phyloP scores from a whole-genome alignment of 2,329 filamentous ascomycete species.

The Beauveria rudraprayagi region DNA sequence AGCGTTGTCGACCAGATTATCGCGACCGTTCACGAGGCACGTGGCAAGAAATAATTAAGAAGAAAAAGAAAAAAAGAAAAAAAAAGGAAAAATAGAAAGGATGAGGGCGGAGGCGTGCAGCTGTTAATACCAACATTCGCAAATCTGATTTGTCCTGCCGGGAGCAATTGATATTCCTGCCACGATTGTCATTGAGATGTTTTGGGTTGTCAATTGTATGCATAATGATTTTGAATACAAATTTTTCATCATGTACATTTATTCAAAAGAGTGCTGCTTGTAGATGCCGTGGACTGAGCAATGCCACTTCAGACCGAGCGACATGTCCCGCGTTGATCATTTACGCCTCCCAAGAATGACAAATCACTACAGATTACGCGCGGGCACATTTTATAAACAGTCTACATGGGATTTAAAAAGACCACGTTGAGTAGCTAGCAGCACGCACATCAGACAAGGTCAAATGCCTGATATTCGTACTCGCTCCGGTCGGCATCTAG shows the following conservation, averaged over 20 bases:
- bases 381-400: background rate
- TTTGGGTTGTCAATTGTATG: background rate
- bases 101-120: background rate
- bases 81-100: background rate
- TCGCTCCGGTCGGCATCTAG: background rate
- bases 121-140: constrained; percentile 3
- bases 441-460: background rate
- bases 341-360: too few relatives aligned
- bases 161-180: background rate
- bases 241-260: background rate
- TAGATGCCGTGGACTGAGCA: background rate
- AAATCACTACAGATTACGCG: too few relatives aligned
- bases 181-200: background rate
- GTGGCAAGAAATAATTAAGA: constrained; percentile 37
- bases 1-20: constrained; percentile 82
- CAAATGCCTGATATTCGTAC: background rate
- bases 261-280: background rate
- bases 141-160: background rate
- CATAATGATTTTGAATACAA: background rate
- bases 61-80: background rate
- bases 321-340: background rate
- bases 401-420: background rate
- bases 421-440: background rate
- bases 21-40: constrained; percentile 59
- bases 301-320: background rate